Conservation (phyloP, 495 filamentous ascomycete species). For the Neurospora sp. region DNA sequence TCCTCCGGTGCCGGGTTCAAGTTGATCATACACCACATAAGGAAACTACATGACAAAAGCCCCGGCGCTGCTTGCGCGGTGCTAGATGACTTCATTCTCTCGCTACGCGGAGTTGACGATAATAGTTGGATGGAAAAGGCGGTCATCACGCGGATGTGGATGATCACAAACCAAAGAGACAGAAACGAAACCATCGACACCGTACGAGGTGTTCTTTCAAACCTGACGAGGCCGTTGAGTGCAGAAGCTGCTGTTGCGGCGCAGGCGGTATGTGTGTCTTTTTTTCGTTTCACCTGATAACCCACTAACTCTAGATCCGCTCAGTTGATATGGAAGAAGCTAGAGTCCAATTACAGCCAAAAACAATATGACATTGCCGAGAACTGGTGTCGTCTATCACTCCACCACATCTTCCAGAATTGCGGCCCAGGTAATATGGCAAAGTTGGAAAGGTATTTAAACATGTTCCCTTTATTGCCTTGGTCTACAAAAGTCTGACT, state of each 20-base stretch:
- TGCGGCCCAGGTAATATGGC: constrained; percentile 51
- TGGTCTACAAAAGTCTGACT: constrained; percentile 1
- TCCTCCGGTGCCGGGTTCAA: constrained; percentile 56
- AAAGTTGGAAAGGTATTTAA: constrained; percentile 49
- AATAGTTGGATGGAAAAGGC: constrained; percentile 53
- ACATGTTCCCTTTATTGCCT: background rate
- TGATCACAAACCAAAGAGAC: constrained; percentile 33
- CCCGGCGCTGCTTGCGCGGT: constrained; percentile 40
- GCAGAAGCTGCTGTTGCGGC: constrained; percentile 55
- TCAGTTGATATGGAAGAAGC: constrained; percentile 60
- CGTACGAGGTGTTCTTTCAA: constrained; percentile 10
- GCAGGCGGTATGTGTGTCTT: constrained; percentile 44
- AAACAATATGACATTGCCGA: constrained; percentile 45
- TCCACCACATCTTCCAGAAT: constrained; percentile 53
- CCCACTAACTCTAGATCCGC: too few species aligned
- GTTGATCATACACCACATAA: constrained; percentile 58
- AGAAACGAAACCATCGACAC: constrained; percentile 14
- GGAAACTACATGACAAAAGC: constrained; percentile 50
- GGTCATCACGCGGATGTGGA: constrained; percentile 53
- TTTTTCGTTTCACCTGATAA: too few species aligned
- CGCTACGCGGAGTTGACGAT: constrained; percentile 31
- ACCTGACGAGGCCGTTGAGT: constrained; percentile 28
- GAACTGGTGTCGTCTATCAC: constrained; percentile 62
- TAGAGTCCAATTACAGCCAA: constrained; percentile 47
- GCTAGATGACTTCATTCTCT: constrained; percentile 50